Conservation (phyloP, 1,139 yeast genomes). For the Blastobotrys malaysiensis region DNA sequence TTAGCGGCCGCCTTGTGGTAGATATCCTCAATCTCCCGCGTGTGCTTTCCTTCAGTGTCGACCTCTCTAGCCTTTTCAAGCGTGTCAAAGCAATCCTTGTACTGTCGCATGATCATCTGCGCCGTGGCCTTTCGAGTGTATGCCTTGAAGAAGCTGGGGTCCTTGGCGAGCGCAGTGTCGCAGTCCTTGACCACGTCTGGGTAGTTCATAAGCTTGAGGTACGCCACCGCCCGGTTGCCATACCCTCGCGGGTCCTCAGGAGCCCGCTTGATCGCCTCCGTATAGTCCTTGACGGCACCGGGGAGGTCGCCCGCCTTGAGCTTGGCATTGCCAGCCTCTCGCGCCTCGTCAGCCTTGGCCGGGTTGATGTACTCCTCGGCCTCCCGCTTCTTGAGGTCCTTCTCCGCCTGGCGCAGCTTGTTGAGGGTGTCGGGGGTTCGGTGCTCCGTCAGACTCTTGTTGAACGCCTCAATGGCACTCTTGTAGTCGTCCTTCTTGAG, state of each 20-base stretch:
- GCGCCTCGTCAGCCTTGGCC: constrained; percentile 91
- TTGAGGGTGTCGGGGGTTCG: constrained; percentile 91
- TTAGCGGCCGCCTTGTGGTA: constrained; percentile 70
- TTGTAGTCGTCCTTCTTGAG: constrained; percentile 67
- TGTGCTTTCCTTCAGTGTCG: constrained; percentile 61
- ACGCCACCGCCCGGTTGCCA: constrained; percentile 96
- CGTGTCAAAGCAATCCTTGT: constrained; percentile 74
- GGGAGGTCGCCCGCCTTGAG: constrained; percentile 97
- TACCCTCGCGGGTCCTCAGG: constrained; percentile 97
- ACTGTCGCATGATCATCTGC: constrained; percentile 86
- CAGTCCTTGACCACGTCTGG: constrained; percentile 95
- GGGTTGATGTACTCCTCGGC: constrained; percentile 78
- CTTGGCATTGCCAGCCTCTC: constrained; percentile 82
- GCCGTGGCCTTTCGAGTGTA: constrained; percentile 97
- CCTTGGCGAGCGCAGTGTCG: constrained; percentile 80
- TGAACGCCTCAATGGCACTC: constrained; percentile 72
- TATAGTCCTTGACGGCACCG: constrained; percentile 86
- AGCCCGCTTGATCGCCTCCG: constrained; percentile 93
- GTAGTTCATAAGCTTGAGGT: constrained; percentile 90
- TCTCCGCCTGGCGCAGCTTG: constrained; percentile 83
- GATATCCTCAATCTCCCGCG: constrained; percentile 76
- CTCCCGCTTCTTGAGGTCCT: constrained; percentile 73
- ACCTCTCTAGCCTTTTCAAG: constrained; percentile 69
- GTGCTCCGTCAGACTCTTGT: constrained; percentile 93
- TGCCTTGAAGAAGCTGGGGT: constrained; percentile 87